phyloP scores from a whole-genome alignment of 768 basidiomycete species.

The Daedaleopsis nitida region DNA sequence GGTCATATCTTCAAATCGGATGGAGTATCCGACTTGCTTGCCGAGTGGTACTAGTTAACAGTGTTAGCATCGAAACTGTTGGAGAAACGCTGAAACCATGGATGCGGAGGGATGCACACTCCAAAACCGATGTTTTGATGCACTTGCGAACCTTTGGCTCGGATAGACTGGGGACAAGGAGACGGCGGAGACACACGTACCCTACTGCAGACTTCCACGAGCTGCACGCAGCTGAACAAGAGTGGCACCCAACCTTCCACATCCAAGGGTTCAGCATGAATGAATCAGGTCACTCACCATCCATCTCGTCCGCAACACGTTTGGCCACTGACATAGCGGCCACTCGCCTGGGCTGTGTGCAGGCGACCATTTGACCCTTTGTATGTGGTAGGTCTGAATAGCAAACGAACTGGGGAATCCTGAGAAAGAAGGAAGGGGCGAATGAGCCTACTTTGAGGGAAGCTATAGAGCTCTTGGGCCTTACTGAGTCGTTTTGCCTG shows the following conservation, averaged over 20 bases:
- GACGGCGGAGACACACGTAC: neutral
- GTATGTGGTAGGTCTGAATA: conserved; percentile 92
- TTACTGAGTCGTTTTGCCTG: conserved; percentile 95
- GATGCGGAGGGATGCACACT: neutral
- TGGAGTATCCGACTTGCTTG: conserved; percentile 95
- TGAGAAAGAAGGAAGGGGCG: conserved; percentile 29
- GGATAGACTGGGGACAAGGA: neutral
- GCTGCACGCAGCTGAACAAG: neutral
- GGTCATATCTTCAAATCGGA: conserved; percentile 98
- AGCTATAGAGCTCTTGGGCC: conserved; percentile 25
- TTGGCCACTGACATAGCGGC: conserved; percentile 98
- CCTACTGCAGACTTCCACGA: neutral
- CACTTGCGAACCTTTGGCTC: neutral
- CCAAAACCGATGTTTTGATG: neutral
- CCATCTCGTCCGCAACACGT: conserved; percentile 99
- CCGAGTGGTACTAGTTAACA: conserved; percentile 75
- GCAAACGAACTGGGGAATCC: conserved; percentile 96
- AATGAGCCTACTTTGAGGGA: too few relatives aligned
- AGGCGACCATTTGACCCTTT: conserved; percentile 89
- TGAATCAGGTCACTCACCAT: conserved; percentile 56
- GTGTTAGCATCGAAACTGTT: neutral
- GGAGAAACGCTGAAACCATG: neutral
- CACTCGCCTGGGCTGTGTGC: conserved; percentile 95
- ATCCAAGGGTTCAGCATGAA: neutral
- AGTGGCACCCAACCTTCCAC: neutral